Evolutionary conservation across 805 yeast genomes (phyloP).

Genomic region (Lachancea sp.): DNA sequence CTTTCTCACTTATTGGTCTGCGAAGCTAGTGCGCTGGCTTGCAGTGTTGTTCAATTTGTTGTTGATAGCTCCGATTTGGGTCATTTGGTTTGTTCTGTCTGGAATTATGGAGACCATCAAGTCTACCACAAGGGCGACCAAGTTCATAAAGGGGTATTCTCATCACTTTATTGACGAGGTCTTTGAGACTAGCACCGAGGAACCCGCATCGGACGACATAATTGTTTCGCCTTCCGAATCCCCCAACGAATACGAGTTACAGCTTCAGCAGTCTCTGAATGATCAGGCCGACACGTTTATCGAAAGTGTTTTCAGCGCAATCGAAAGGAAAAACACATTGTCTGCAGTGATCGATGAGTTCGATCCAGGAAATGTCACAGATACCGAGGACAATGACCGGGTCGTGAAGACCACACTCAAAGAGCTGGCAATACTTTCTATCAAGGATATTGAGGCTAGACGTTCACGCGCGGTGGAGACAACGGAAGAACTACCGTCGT

Average conservation of each 20-base stretch:
- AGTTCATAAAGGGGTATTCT: conserved; percentile 25
- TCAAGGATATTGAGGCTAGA: conserved; percentile 11
- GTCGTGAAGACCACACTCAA: conserved; percentile 14
- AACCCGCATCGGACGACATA: conserved; percentile 5
- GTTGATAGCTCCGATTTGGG: conserved; percentile 59
- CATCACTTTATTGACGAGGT: conserved; percentile 21
- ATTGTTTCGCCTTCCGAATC: conserved; percentile 10
- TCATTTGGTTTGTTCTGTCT: conserved; percentile 45
- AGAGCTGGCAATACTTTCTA: conserved; percentile 14
- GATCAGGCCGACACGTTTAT: conserved; percentile 60
- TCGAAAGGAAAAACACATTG: conserved; percentile 29
- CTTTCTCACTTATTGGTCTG: conserved; percentile 28
- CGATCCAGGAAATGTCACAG: conserved; percentile 6
- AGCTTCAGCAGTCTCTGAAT: conserved; percentile 40
- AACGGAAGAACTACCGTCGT: conserved; percentile 6
- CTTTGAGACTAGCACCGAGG: conserved; percentile 14
- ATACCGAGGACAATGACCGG: conserved; percentile 1
- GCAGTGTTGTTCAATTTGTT: conserved; percentile 40
- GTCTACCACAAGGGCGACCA: conserved; percentile 36
- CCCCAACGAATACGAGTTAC: conserved; percentile 22
- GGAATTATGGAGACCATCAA: conserved; percentile 37
- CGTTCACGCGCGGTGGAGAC: neutral
- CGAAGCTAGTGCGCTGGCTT: conserved; percentile 43
- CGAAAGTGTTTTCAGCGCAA: conserved; percentile 57
- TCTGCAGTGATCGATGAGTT: conserved; percentile 18